Evolutionary conservation across 2,329 filamentous ascomycete genomes (phyloP).

Genomic region (Alternaria infectoria): DNA sequence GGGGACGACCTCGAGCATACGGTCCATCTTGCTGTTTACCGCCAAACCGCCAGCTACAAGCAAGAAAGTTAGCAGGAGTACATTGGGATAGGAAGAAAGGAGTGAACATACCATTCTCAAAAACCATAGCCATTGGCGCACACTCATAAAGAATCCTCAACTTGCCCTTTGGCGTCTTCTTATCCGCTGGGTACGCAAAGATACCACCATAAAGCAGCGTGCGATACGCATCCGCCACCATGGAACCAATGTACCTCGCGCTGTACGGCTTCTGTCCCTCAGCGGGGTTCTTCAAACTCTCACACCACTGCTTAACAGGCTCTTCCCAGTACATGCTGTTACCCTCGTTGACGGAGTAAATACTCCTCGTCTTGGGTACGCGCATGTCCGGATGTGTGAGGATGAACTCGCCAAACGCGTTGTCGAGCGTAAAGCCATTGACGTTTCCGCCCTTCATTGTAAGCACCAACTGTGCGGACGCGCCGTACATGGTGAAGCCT

Average conservation of each 20-base stretch:
- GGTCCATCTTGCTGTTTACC: constrained; percentile 85
- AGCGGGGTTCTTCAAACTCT: constrained; percentile 82
- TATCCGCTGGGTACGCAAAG: constrained; percentile 96
- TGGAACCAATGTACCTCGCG: constrained; percentile 92
- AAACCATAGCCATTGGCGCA: constrained; percentile 97
- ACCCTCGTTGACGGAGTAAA: constrained; percentile 99
- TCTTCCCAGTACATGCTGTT: constrained; percentile 98
- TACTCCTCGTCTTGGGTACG: constrained; percentile 78
- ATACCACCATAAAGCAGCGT: constrained; percentile 95
- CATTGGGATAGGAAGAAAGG: too few relatives aligned
- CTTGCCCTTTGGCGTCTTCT: constrained; percentile 98
- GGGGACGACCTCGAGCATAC: constrained; percentile 88
- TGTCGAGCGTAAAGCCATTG: constrained; percentile 98
- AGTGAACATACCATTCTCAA: constrained; percentile 82
- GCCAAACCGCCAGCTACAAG: constrained; percentile 83
- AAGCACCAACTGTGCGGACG: constrained; percentile 92
- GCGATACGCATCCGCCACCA: constrained; percentile 98
- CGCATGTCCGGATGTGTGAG: constrained; percentile 94
- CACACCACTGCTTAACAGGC: constrained; percentile 83
- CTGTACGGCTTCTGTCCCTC: constrained; percentile 86
- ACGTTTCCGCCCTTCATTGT: constrained; percentile 93
- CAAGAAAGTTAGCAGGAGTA: constrained; percentile 15
- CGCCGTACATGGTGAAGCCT: constrained; percentile 99
- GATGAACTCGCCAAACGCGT: constrained; percentile 97
- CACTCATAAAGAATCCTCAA: constrained; percentile 97